Evolutionary conservation across 257 asterid species (phyloP).

Genomic region (Fraxinus americana): DNA sequence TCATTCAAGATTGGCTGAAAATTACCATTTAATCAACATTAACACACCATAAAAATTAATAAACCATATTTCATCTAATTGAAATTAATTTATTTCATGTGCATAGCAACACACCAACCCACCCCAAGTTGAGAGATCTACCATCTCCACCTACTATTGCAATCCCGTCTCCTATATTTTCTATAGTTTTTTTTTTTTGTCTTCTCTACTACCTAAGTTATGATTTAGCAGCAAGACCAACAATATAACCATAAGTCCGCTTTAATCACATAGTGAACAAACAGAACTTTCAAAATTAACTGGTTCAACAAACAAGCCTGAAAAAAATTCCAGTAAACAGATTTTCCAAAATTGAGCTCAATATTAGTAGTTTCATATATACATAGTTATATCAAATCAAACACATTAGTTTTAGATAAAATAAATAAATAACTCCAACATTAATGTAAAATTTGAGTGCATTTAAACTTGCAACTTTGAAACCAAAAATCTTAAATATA

Average conservation of each 20-base stretch:
- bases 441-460: neutral
- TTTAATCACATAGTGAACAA: conserved; percentile 1
- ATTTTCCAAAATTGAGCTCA: neutral
- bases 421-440: neutral
- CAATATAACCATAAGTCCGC: neutral
- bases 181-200: neutral
- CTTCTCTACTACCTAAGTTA: neutral
- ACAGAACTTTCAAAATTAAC: neutral
- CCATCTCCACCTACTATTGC: too few species aligned
- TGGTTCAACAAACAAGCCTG: conserved; percentile 3
- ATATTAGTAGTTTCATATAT: neutral
- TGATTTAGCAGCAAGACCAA: conserved; percentile 2
- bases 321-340: neutral
- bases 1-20: too few species aligned
- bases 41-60: too few species aligned
- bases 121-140: too few species aligned
- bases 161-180: neutral
- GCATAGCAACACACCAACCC: too few species aligned
- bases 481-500: neutral
- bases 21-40: too few species aligned
- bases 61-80: too few species aligned
- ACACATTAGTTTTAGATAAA: neutral
- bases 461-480: conserved; percentile 6
- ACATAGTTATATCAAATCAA: conserved; percentile 1
- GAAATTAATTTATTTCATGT: neutral